Evolutionary conservation across 1,139 yeast genomes (phyloP).

Genomic region (Pneumocystis sp.): DNA sequence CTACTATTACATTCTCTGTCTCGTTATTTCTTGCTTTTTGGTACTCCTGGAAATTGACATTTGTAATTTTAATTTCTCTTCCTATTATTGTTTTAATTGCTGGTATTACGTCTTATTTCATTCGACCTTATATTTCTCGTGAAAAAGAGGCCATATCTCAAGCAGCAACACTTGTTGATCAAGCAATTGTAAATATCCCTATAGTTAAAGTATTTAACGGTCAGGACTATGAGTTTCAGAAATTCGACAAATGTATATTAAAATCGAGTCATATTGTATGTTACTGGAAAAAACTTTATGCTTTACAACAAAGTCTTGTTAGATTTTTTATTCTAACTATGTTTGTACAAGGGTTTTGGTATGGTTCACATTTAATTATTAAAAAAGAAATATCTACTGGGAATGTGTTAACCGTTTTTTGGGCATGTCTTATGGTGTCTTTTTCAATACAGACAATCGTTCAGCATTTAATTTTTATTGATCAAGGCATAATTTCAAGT

Average conservation of each 20-base stretch:
- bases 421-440: slow-evolving; percentile 61
- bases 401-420: slow-evolving; percentile 65
- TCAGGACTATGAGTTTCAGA: slow-evolving; percentile 35
- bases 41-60: slow-evolving; percentile 71
- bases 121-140: slow-evolving; percentile 34
- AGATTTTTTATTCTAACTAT: slow-evolving; percentile 47
- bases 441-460: slow-evolving; percentile 39
- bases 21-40: slow-evolving; percentile 53
- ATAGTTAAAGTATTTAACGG: slow-evolving; percentile 52
- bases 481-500: slow-evolving; percentile 51
- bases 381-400: slow-evolving; percentile 38
- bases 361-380: slow-evolving; percentile 54
- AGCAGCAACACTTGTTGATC: slow-evolving; percentile 50
- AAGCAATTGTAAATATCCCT: slow-evolving; percentile 49
- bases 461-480: slow-evolving; percentile 39
- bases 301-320: slow-evolving; percentile 44
- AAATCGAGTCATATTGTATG: slow-evolving; percentile 34
- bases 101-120: slow-evolving; percentile 36
- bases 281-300: slow-evolving; percentile 34
- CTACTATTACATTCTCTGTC: slow-evolving; percentile 38
- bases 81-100: slow-evolving; percentile 50
- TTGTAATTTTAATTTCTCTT: slow-evolving; percentile 53
- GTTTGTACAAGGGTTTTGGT: slow-evolving; percentile 89
- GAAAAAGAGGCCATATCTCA: slow-evolving; percentile 45
- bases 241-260: slow-evolving; percentile 30